phyloP scores from a whole-genome alignment of 2,329 filamentous ascomycete genomes.

The Pseudocercospora crystallina region DNA sequence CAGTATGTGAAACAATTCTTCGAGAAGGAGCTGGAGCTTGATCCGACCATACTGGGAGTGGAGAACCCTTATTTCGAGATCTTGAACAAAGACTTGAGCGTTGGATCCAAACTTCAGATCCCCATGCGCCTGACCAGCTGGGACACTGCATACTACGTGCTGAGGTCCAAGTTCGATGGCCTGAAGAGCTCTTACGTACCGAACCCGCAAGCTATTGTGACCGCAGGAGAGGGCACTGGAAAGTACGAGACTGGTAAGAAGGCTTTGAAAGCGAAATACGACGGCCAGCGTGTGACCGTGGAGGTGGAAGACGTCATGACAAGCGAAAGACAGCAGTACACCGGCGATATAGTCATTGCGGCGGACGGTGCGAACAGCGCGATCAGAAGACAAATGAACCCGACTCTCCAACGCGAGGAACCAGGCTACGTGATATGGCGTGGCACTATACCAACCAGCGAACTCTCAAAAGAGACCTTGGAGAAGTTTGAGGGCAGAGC shows the following conservation, averaged over 20 bases:
- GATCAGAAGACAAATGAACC: constrained; percentile 18
- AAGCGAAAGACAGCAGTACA: constrained; percentile 6
- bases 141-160: constrained; percentile 22
- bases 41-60: constrained; percentile 13
- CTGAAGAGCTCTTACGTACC: constrained; percentile 16
- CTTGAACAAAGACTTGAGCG: constrained; percentile 15
- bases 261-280: constrained; percentile 9
- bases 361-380: constrained; percentile 26
- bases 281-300: constrained; percentile 4
- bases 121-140: constrained; percentile 17
- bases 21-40: constrained; percentile 21
- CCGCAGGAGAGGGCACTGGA: constrained; percentile 5
- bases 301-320: constrained; percentile 13
- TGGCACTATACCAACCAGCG: constrained; percentile 17
- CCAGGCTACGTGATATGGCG: constrained; percentile 27
- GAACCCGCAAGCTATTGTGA: constrained; percentile 7
- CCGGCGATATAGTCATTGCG: constrained; percentile 23
- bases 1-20: constrained; percentile 19
- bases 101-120: constrained; percentile 7
- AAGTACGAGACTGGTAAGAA: constrained; percentile 14
- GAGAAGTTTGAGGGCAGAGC: constrained; percentile 13
- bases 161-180: constrained; percentile 24
- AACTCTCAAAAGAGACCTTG: constrained; percentile 10
- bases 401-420: constrained; percentile 16
- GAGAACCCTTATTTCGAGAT: constrained; percentile 13